phyloP scores from a whole-genome alignment of 2,329 filamentous ascomycete genomes.

The Periglandula ipomoeae region DNA sequence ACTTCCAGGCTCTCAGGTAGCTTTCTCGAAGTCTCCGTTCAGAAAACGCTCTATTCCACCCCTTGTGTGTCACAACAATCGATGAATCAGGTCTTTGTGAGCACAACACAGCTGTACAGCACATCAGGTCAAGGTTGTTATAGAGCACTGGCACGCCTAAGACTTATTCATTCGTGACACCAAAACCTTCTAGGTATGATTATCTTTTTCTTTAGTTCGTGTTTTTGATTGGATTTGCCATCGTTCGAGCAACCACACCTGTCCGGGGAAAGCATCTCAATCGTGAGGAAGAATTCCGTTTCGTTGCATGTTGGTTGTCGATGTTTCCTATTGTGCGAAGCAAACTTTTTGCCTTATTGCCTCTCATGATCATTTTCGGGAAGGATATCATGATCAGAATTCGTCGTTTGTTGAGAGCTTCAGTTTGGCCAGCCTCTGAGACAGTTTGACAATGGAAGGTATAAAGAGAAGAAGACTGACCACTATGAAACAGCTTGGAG shows the following conservation, averaged over 20 bases:
- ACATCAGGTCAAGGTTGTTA: neutral
- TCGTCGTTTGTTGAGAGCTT: neutral
- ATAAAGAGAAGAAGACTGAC: slow-evolving; percentile 6
- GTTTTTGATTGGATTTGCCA: neutral
- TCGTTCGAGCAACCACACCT: neutral
- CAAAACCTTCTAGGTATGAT: slow-evolving; percentile 1
- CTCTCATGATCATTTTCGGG: neutral
- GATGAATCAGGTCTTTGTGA: slow-evolving; percentile 2
- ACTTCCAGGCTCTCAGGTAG: neutral
- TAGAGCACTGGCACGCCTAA: too few relatives aligned
- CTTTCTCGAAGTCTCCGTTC: neutral
- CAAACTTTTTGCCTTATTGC: neutral
- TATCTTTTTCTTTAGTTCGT: neutral
- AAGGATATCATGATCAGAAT: neutral
- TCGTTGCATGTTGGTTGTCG: neutral
- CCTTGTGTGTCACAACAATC: neutral
- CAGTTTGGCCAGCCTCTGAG: neutral
- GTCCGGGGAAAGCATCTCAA: neutral
- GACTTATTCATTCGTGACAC: neutral
- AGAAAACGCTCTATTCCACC: neutral
- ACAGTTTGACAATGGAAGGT: neutral
- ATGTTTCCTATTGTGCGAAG: neutral
- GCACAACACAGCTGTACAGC: neutral
- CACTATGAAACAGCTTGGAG: neutral
- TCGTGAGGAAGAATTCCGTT: neutral